These are phyloP conservation scores for Penicillium maclennaniae DNA, from an alignment of 495 filamentous ascomycete genomes.

Conservation along the genomic window DNA sequence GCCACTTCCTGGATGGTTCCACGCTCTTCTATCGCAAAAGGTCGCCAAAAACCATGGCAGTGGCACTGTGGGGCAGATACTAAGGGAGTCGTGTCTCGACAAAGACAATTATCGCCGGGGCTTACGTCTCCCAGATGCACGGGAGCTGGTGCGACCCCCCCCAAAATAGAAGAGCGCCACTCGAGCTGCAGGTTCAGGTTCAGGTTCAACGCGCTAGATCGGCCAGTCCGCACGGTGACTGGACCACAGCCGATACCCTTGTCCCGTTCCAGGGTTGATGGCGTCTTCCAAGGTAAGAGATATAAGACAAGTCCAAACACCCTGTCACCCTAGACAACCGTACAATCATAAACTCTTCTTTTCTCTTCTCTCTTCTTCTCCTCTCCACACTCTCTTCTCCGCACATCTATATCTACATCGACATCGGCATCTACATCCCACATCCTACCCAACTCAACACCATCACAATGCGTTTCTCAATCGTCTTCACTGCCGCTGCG, in stretches of 20 bases:
- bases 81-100: not conserved
- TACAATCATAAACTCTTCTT: constrained; percentile 4
- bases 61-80: not conserved
- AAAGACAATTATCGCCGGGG: constrained; percentile 1
- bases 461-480: constrained; percentile 39
- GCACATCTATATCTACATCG: not conserved
- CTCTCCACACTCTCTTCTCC: constrained; percentile 1
- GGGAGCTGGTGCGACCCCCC: constrained; percentile 21
- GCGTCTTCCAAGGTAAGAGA: constrained; percentile 3
- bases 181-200: constrained; percentile 19
- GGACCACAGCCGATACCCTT: constrained; percentile 1
- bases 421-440: not conserved
- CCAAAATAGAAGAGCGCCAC: constrained; percentile 23
- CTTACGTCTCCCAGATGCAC: constrained; percentile 18
- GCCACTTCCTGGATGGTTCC: not conserved
- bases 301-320: constrained; percentile 2
- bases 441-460: constrained; percentile 2
- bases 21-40: no score
- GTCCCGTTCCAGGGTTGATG: constrained; percentile 7
- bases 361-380: constrained; percentile 1
- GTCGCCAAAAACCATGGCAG: no score
- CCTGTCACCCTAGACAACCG: constrained; percentile 15
- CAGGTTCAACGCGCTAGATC: not conserved
- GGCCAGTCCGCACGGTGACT: constrained; percentile 10
- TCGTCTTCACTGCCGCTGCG: constrained; percentile 40